Evolutionary conservation across 2,329 filamentous ascomycete genomes (phyloP), one percentile per base, ranked within the genome.

Genomic region (Hirsutella minnesotensis): DNA sequence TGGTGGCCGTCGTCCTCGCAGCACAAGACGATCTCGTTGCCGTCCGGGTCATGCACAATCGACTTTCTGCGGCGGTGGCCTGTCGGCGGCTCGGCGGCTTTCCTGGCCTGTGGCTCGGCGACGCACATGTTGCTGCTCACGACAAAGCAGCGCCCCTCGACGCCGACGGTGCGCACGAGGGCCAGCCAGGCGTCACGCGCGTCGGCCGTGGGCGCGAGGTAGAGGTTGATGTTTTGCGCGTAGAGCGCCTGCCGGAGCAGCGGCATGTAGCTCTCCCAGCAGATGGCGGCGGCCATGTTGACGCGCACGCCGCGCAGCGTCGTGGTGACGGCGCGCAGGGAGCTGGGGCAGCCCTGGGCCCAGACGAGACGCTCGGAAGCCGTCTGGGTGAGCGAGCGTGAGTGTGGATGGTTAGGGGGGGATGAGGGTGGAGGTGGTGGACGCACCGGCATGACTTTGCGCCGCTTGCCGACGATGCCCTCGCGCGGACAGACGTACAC

Each of bases 211-310:
- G 90, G 90, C 0, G 89, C 88, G 2, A 95, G 76, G 62, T 90
- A 95, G 12, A 95, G 66, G 59, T 94, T 94, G 54, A 95, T 79
- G 56, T 94, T 94, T 61, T 95, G 90, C 3, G 78, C 74, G 61
- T 95, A 96, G 31, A 95, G 70, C 15, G 79, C 74, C 58, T 94
- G 84, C 16, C 90, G 77, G 8, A 95, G 69, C 16, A 95, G 67
- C 0, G 89, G 89, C 88, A 95, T 95, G 65, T 90, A 94, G 61
- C 86, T 95, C 62, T 96, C 89, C 89, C 89, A 95, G 69, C 89
- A 95, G 51, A 96, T 94, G 3, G 88, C 90, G 3, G 84, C 80
- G 0, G 83, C 89, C 46, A 95, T 74, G 44, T 86, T 90, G 46
- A 95, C 65, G 49, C 78, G 79, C 3, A 88, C 76, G 40, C 86